Base-by-base conservation (phyloP, 441 rosid species). In the Daphne laureola region DNA sequence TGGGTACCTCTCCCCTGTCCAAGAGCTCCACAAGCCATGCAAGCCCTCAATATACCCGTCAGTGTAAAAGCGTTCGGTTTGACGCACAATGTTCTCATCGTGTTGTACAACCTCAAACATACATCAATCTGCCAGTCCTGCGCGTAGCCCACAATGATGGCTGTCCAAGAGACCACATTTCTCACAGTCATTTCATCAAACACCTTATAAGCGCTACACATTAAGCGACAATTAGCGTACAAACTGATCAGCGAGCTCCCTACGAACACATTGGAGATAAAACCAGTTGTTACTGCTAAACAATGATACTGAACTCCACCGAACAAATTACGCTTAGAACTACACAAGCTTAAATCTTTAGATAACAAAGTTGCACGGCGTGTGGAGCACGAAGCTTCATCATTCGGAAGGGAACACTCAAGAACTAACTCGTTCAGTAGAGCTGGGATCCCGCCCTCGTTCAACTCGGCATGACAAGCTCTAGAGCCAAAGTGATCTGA, bases 101-200 rank as follows among this genome's bases (percentile, higher is more conserved):
- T 55, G 15, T 73, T 65, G 51, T 81, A 89, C 14, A 84, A 71
- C 67, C 64, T 68, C 61, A 82, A 72, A 57, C 95, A 93, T 41
- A 54, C 53, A 61, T 75, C 84, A 3, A 83, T 64, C 46, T 72
- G 68, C 78, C 79, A 80, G 45, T 77, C 86, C 52, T 80, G 87
- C 3, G 95, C 92, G 68, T 77, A 89, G 42, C 84, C 96, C 47
- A 89, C 72, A 62, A 87, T 82, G 49, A 89, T 65, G 17, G 87
- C 82, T 0, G 95, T 84, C 97, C 96, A 93, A 0, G 87, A 76
- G 47, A 90, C 90, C 0, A 83, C 86, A 54, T 87, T 85, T 67
- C 67, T 84, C 2, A 73, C 75, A 59, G 94, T 82, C 83, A 87
- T 89, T 89, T 84, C 90, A 2, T 69, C 75, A 21, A 90, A 87